Conservation (phyloP, 2,329 filamentous ascomycete species). For the Fusarium multiceps region DNA sequence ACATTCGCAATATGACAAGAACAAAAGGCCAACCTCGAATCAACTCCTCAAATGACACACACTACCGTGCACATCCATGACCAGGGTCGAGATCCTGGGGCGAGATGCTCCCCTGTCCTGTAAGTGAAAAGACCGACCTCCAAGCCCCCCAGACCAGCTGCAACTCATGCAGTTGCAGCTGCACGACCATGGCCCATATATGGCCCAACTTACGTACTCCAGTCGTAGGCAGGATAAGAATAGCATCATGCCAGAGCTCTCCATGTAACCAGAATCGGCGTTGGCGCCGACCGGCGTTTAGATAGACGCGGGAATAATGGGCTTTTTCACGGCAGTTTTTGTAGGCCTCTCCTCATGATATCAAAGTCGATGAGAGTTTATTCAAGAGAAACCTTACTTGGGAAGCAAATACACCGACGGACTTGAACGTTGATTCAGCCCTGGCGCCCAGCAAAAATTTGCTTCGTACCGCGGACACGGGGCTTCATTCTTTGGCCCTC, state of each 20-base stretch:
- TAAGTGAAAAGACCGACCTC: conserved; percentile 7
- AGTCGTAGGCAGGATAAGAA: conserved; percentile 25
- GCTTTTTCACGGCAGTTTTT: conserved; percentile 5
- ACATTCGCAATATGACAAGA: conserved; percentile 8
- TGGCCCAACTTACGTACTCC: neutral
- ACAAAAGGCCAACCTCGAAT: conserved; percentile 24
- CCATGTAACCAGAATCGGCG: conserved; percentile 1
- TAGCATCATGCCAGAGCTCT: conserved; percentile 31
- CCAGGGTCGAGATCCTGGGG: conserved; percentile 26
- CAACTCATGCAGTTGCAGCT: conserved; percentile 32
- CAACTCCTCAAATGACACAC: conserved; percentile 15
- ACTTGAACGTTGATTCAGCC: conserved; percentile 5
- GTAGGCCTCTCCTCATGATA: conserved; percentile 4
- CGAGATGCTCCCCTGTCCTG: conserved; percentile 30
- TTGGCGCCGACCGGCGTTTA: conserved; percentile 34
- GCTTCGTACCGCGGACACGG: conserved; percentile 24
- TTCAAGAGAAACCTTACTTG: neutral
- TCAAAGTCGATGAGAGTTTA: neutral
- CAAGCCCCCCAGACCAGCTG: conserved; percentile 38
- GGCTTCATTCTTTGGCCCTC: neutral
- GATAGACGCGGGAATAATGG: conserved; percentile 29
- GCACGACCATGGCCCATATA: conserved; percentile 18
- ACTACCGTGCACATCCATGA: conserved; percentile 10
- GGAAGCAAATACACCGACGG: neutral
- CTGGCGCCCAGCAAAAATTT: conserved; percentile 19